These are phyloP conservation scores for Microbotryomycetes sp. DNA, from an alignment of 1,284 basidiomycete genomes.

Conservation along the genomic window DNA sequence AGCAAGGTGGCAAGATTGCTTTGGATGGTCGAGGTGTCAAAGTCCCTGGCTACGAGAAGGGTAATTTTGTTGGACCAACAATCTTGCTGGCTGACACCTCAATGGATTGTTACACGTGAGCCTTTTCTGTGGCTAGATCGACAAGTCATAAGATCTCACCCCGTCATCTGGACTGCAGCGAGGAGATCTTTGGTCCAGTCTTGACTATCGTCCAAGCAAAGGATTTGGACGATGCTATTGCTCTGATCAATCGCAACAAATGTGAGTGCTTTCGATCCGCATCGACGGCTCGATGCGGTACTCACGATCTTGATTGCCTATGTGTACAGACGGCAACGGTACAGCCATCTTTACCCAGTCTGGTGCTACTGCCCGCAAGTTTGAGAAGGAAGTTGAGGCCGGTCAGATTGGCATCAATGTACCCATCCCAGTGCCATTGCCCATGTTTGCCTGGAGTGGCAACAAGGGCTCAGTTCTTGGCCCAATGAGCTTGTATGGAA, in stretches of 20 bases:
- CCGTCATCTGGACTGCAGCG: slow-evolving; percentile 47
- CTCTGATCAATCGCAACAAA: slow-evolving; percentile 78
- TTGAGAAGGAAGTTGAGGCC: slow-evolving; percentile 80
- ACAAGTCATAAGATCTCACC: background rate
- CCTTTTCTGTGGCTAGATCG: slow-evolving; percentile 1
- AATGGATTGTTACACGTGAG: slow-evolving; percentile 83
- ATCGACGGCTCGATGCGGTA: background rate
- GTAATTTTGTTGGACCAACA: slow-evolving; percentile 94
- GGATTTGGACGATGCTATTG: slow-evolving; percentile 83
- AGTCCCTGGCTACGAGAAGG: slow-evolving; percentile 72
- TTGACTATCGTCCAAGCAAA: slow-evolving; percentile 73
- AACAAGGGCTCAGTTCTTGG: slow-evolving; percentile 86
- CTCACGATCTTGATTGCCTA: background rate
- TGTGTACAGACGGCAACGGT: slow-evolving; percentile 61
- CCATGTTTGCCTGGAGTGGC: slow-evolving; percentile 89
- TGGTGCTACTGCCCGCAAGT: slow-evolving; percentile 90
- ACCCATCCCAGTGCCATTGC: slow-evolving; percentile 72
- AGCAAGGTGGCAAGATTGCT: slow-evolving; percentile 78
- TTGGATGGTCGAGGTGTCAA: slow-evolving; percentile 73
- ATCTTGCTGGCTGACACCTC: slow-evolving; percentile 72
- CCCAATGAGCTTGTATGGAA: slow-evolving; percentile 83
- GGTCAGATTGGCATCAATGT: slow-evolving; percentile 83
- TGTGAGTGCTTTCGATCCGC: slow-evolving; percentile 50
- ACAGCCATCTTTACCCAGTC: slow-evolving; percentile 96
- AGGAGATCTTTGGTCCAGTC: slow-evolving; percentile 94